phyloP scores from a whole-genome alignment of 1,139 yeast genomes.

The Saccharomyces hybrid region DNA sequence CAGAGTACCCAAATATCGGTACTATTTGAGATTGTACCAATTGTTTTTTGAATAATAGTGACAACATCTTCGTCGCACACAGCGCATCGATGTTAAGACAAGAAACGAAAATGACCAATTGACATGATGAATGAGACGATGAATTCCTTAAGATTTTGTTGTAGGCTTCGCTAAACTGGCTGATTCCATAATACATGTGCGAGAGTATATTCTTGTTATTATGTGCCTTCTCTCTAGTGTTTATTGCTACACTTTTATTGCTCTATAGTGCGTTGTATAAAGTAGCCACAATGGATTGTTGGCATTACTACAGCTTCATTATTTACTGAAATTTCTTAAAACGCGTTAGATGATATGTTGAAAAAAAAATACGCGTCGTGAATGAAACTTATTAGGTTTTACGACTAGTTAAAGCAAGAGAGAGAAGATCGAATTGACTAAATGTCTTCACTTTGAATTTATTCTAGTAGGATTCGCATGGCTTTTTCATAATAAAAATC shows the following conservation, averaged over 20 bases:
- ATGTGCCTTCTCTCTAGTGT: background rate
- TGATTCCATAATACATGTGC: constrained; percentile 61
- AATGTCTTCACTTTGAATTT: background rate
- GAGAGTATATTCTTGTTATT: background rate
- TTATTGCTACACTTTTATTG: background rate
- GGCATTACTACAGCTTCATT: background rate
- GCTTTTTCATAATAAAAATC: background rate
- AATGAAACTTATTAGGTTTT: background rate
- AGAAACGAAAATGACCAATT: constrained; percentile 80
- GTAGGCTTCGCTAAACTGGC: constrained; percentile 52
- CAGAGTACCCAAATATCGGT: constrained; percentile 92
- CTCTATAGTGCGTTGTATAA: background rate
- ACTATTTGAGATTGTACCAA: constrained; percentile 80
- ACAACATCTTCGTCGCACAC: constrained; percentile 76
- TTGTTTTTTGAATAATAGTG: constrained; percentile 66
- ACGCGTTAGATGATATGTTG: background rate
- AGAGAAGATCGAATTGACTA: background rate
- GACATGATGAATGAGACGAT: constrained; percentile 83
- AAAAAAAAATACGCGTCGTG: background rate
- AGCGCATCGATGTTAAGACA: constrained; percentile 88
- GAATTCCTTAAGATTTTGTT: constrained; percentile 54
- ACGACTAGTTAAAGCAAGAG: background rate
- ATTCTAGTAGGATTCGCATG: background rate
- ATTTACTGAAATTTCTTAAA: background rate
- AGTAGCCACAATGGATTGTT: background rate